Evolutionary conservation across 2,329 filamentous ascomycete species (phyloP).

Genomic region (Clarireedia paspali): DNA sequence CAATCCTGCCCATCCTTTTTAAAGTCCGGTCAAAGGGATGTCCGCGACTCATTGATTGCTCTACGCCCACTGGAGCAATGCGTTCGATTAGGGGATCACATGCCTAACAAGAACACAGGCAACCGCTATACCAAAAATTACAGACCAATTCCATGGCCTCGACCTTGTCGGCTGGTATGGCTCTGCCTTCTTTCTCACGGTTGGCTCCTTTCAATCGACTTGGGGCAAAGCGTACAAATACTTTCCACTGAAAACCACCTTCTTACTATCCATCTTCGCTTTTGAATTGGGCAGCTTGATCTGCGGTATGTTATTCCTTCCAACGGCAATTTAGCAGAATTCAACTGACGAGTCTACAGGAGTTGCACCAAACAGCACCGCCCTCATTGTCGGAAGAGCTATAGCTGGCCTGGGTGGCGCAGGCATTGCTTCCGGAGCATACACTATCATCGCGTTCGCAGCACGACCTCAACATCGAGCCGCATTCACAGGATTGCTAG

Average conservation of each 20-base stretch:
- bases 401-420: slow-evolving; percentile 21
- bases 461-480: slow-evolving; percentile 27
- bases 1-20: background rate
- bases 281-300: slow-evolving; percentile 33
- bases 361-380: slow-evolving; percentile 26
- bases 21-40: background rate
- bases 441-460: slow-evolving; percentile 35
- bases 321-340: background rate
- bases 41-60: too few species aligned
- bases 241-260: slow-evolving; percentile 29
- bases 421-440: slow-evolving; percentile 29
- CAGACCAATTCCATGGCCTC: slow-evolving; percentile 42
- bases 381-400: slow-evolving; percentile 16
- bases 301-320: slow-evolving; percentile 24
- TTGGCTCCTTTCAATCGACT: slow-evolving; percentile 31
- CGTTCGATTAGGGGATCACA: too few species aligned
- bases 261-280: slow-evolving; percentile 28
- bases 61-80: too few species aligned
- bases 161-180: slow-evolving; percentile 50
- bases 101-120: slow-evolving; percentile 22
- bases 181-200: slow-evolving; percentile 44
- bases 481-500: slow-evolving; percentile 52
- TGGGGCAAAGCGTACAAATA: slow-evolving; percentile 30
- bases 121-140: slow-evolving; percentile 49
- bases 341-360: slow-evolving; percentile 11